Percentiles rank a stretch among this genome's conserved stretches.
Evolutionary conservation across 1,139 yeast species (phyloP).

Genomic region (Diutina rugosa): DNA sequence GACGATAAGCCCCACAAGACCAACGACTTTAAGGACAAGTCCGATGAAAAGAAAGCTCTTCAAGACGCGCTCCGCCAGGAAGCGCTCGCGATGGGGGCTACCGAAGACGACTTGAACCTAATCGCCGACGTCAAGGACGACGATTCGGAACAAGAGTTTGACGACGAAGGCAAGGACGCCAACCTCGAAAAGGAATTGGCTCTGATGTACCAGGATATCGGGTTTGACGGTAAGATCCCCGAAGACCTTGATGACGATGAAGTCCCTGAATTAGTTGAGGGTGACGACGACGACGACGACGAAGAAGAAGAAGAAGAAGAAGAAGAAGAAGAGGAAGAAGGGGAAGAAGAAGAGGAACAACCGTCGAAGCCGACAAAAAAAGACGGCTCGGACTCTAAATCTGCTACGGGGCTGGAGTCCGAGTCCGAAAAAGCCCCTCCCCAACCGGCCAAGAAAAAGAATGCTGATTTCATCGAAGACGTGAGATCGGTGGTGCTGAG

Average conservation of each 20-base stretch:
- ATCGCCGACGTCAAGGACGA: conserved; percentile 31
- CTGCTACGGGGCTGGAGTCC: background rate
- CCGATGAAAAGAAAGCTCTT: background rate
- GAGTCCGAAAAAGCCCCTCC: conserved; percentile 5
- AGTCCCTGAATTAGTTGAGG: conserved; percentile 7
- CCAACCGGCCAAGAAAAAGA: conserved; percentile 9
- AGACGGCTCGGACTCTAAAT: conserved; percentile 2
- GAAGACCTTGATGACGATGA: conserved; percentile 4
- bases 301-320: conserved; percentile 16
- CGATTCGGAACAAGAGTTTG: conserved; percentile 53
- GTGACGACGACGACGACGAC: conserved; percentile 11
- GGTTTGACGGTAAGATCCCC: conserved; percentile 32
- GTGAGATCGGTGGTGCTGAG: conserved; percentile 43
- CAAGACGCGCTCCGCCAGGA: conserved; percentile 20
- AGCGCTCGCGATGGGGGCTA: conserved; percentile 58
- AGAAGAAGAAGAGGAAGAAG: conserved; percentile 8
- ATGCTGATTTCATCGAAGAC: conserved; percentile 32
- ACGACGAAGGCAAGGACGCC: conserved; percentile 27
- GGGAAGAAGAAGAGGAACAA: conserved; percentile 14
- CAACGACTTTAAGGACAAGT: background rate
- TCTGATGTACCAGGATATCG: conserved; percentile 56
- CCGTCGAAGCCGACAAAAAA: background rate
- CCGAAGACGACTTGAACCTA: conserved; percentile 49
- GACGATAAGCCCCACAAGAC: conserved; percentile 4
- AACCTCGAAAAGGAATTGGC: conserved; percentile 45